These are phyloP conservation scores for Exophiala aquamarina DNA, from an alignment of 2,329 filamentous ascomycete species.

Conservation along the genomic window DNA sequence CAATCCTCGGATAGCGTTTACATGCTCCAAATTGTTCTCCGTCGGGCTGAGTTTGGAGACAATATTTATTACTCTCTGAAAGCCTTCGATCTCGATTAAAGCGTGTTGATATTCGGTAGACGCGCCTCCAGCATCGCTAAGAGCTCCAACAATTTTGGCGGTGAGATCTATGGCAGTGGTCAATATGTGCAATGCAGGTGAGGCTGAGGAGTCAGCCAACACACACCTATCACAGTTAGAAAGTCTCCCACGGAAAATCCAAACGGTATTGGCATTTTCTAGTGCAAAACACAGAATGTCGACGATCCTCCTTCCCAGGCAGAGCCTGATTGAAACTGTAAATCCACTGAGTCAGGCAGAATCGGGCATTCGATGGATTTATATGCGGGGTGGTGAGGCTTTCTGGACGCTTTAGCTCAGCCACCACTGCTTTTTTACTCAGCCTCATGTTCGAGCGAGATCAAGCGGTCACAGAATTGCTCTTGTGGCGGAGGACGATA, in stretches of 20 bases:
- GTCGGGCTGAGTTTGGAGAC: slow-evolving; percentile 24
- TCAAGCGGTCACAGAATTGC: too few species aligned
- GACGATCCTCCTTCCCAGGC: too few species aligned
- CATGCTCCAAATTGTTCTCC: slow-evolving; percentile 25
- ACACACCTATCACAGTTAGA: neutral
- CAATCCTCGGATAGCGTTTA: slow-evolving; percentile 29
- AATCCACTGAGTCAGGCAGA: too few species aligned
- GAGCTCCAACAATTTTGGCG: neutral
- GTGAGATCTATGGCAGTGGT: neutral
- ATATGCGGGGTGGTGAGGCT: too few species aligned
- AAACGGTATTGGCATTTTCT: too few species aligned
- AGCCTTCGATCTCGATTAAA: slow-evolving; percentile 24
- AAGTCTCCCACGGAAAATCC: neutral
- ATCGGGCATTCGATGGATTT: too few species aligned
- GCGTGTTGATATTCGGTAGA: slow-evolving; percentile 26
- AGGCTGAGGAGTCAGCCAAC: neutral
- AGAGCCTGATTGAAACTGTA: too few species aligned
- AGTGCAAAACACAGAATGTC: too few species aligned
- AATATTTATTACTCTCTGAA: slow-evolving; percentile 22
- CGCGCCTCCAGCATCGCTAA: slow-evolving; percentile 16
- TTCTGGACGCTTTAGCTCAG: too few species aligned
- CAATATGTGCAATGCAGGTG: neutral
- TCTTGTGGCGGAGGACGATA: too few species aligned
- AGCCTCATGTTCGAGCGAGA: too few species aligned
- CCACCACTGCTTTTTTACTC: too few species aligned